Conservation (phyloP, 2,329 filamentous ascomycete species). For the Fusarium sp. region DNA sequence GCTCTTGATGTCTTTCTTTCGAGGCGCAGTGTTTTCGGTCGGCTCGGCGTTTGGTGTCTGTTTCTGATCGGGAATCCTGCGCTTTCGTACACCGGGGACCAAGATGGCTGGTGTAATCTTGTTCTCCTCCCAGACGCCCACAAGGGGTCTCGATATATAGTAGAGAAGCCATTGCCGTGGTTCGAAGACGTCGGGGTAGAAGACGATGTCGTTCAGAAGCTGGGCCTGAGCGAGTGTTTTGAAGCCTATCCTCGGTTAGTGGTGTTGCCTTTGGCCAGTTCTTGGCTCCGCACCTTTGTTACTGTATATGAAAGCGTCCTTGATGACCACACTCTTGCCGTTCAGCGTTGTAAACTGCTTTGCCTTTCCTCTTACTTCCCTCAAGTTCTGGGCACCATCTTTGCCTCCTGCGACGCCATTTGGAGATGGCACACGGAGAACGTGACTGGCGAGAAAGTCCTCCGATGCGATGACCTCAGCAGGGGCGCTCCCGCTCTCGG, state of each 20-base stretch:
- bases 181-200: constrained; percentile 89
- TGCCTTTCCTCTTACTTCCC: constrained; percentile 90
- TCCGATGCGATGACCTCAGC: constrained; percentile 87
- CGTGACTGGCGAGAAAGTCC: constrained; percentile 96
- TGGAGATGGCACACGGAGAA: constrained; percentile 79
- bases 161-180: constrained; percentile 95
- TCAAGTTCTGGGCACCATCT: constrained; percentile 69
- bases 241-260: constrained; percentile 71
- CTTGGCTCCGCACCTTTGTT: constrained; percentile 78
- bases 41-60: constrained; percentile 50
- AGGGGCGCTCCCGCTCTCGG: constrained; percentile 80
- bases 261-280: constrained; percentile 1
- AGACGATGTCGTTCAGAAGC: constrained; percentile 82
- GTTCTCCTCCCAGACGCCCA: constrained; percentile 82
- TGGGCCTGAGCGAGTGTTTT: constrained; percentile 91
- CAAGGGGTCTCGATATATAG: constrained; percentile 89
- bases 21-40: constrained; percentile 54
- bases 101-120: constrained; percentile 74
- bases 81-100: constrained; percentile 55
- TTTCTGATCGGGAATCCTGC: constrained; percentile 50
- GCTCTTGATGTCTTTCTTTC: constrained; percentile 89
- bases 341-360: constrained; percentile 95
- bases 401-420: constrained; percentile 62
- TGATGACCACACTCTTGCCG: constrained; percentile 90
- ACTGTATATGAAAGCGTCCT: constrained; percentile 91